phyloP scores from a whole-genome alignment of 345 rosid genomes.

The Eucalyptus lansdowneana region DNA sequence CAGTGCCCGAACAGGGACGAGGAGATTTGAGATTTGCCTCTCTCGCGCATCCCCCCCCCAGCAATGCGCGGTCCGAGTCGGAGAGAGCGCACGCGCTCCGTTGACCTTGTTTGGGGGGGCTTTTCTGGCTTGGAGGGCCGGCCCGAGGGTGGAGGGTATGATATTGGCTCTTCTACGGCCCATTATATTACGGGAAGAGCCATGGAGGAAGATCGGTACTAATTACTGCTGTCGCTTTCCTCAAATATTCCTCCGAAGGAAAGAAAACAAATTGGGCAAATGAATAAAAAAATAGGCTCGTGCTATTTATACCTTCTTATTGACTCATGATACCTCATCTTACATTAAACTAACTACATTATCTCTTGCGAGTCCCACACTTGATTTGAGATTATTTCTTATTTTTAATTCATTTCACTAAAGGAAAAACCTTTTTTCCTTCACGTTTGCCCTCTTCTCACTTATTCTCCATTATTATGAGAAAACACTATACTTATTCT shows the following conservation, averaged over 20 bases:
- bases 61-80: neutral
- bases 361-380: neutral
- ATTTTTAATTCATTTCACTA: too few species aligned
- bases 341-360: too few species aligned
- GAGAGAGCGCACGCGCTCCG: neutral
- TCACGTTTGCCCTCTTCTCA: neutral
- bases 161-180: neutral
- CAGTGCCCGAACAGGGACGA: neutral
- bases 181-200: neutral
- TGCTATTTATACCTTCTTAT: neutral
- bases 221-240: neutral
- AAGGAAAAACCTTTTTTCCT: neutral
- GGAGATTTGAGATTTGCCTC: neutral
- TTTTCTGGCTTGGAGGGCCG: neutral
- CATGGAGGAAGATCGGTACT: neutral
- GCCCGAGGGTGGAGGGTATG: neutral
- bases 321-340: neutral
- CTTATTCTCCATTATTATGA: neutral
- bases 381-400: neutral
- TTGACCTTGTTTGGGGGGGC: neutral
- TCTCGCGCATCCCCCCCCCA: neutral
- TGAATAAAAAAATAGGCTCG: neutral
- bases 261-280: neutral
- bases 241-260: neutral
- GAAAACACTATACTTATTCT: neutral